These are phyloP conservation scores for Boletus huronensis DNA, from an alignment of 768 basidiomycete genomes.

Conservation along the genomic window DNA sequence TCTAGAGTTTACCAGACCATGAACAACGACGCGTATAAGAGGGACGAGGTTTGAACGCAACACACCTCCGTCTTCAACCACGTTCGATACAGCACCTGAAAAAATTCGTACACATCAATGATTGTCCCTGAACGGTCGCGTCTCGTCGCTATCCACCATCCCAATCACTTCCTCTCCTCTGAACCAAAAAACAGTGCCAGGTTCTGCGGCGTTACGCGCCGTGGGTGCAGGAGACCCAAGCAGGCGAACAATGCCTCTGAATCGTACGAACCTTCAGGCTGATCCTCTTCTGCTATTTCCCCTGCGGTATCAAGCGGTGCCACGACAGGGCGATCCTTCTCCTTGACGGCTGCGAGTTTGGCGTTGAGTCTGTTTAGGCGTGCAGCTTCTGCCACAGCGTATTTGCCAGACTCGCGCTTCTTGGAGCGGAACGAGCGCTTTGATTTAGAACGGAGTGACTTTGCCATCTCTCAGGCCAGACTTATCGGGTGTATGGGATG, in stretches of 20 bases:
- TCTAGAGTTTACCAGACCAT: slow-evolving; percentile 30
- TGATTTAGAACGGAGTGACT: slow-evolving; percentile 77
- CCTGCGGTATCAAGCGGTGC: slow-evolving; percentile 29
- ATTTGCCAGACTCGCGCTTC: slow-evolving; percentile 71
- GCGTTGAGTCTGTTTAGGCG: slow-evolving; percentile 68
- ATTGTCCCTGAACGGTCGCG: neutral
- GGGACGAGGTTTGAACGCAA: neutral
- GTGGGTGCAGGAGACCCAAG: slow-evolving; percentile 57
- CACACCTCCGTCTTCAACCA: slow-evolving; percentile 21
- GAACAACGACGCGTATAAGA: neutral
- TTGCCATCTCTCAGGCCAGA: slow-evolving; percentile 52
- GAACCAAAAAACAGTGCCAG: slow-evolving; percentile 36
- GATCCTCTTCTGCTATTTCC: slow-evolving; percentile 32
- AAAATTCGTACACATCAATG: slow-evolving; percentile 14
- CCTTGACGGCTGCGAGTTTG: slow-evolving; percentile 54
- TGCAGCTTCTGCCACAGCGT: slow-evolving; percentile 74
- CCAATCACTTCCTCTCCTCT: neutral
- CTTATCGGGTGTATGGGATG: neutral
- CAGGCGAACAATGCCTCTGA: slow-evolving; percentile 30
- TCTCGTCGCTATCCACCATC: neutral
- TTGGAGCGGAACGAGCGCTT: slow-evolving; percentile 76
- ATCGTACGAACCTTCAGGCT: slow-evolving; percentile 56
- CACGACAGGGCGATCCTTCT: slow-evolving; percentile 29
- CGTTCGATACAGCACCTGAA: slow-evolving; percentile 18
- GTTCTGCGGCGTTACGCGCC: slow-evolving; percentile 34